Conservation (phyloP, 169 alveolate species). For the Sarcocystis neurona region DNA sequence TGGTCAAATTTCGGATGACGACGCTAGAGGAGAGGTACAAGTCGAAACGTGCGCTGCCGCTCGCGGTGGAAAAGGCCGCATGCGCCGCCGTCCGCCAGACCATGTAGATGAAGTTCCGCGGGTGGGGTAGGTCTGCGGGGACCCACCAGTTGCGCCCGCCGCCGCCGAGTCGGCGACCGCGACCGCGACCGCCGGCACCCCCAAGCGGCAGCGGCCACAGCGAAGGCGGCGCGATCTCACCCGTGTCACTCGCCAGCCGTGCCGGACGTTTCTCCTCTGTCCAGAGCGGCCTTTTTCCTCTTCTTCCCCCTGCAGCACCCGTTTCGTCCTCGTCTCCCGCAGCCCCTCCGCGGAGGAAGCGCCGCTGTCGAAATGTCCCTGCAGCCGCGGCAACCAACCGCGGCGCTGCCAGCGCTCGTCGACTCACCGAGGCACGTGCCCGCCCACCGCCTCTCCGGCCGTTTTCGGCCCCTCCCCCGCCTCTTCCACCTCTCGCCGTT, state of each 20-base stretch:
- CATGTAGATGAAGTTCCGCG: constrained; percentile 36
- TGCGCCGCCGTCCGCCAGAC: constrained; percentile 45
- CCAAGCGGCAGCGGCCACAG: too few species aligned
- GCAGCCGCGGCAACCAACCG: too few species aligned
- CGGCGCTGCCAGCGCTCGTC: too few species aligned
- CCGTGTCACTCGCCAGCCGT: too few species aligned
- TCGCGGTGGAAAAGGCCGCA: neutral
- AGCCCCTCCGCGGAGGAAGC: too few species aligned
- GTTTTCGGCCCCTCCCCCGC: too few species aligned
- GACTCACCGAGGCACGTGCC: too few species aligned
- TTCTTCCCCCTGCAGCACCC: neutral
- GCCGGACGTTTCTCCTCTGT: too few species aligned
- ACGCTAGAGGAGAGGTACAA: constrained; percentile 40
- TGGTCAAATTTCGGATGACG: constrained; percentile 26
- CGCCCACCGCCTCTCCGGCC: too few species aligned
- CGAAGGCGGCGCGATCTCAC: too few species aligned
- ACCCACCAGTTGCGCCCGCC: constrained; percentile 16
- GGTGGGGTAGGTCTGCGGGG: constrained; percentile 42
- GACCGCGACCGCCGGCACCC: neutral
- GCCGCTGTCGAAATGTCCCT: too few species aligned
- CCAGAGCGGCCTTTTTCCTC: neutral
- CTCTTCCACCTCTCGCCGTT: neutral
- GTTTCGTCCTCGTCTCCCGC: too few species aligned
- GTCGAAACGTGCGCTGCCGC: constrained; percentile 40
- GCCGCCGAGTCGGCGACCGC: neutral